Evolutionary conservation across 768 basidiomycete species (phyloP).

Genomic region (button mushroom (Agaricus bisporus)): DNA sequence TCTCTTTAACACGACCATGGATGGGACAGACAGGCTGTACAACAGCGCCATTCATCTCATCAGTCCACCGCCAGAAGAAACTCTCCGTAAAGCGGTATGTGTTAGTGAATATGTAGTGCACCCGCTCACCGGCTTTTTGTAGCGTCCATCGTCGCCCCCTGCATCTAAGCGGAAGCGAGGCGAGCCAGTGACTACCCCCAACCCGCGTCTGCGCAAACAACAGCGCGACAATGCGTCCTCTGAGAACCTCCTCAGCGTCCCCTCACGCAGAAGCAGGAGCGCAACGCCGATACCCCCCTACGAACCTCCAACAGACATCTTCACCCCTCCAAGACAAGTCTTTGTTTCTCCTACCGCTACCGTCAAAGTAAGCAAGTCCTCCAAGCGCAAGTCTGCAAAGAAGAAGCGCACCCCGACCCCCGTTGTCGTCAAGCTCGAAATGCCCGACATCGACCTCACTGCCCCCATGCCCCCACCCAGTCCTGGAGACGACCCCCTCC

Average conservation of each 20-base stretch:
- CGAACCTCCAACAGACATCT: constrained; percentile 62
- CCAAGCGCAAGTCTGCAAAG: constrained; percentile 13
- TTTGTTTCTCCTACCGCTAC: constrained; percentile 31
- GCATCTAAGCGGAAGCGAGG: constrained; percentile 34
- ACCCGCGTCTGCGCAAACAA: constrained; percentile 40
- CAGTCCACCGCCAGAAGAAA: constrained; percentile 62
- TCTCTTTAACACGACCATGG: too few relatives aligned
- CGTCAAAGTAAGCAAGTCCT: constrained; percentile 3
- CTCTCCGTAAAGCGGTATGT: constrained; percentile 26
- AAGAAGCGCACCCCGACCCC: constrained; percentile 16
- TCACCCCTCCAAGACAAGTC: constrained; percentile 66
- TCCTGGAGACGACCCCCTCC: constrained; percentile 70
- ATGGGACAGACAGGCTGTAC: constrained; percentile 14
- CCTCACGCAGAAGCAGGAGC: constrained; percentile 29
- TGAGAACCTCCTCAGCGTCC: constrained; percentile 16
- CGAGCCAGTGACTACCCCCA: constrained; percentile 53
- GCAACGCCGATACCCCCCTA: constrained; percentile 55
- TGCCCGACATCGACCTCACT: constrained; percentile 55
- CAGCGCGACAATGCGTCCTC: constrained; percentile 17
- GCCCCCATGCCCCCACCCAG: constrained; percentile 62
- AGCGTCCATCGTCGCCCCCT: not conserved
- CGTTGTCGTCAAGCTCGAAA: constrained; percentile 51
- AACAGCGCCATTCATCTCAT: constrained; percentile 31
- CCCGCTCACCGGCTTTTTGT: not conserved
- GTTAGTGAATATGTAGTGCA: not conserved